Conservation (phyloP, 1,284 basidiomycete species). For the Ganoderma lingzhi region DNA sequence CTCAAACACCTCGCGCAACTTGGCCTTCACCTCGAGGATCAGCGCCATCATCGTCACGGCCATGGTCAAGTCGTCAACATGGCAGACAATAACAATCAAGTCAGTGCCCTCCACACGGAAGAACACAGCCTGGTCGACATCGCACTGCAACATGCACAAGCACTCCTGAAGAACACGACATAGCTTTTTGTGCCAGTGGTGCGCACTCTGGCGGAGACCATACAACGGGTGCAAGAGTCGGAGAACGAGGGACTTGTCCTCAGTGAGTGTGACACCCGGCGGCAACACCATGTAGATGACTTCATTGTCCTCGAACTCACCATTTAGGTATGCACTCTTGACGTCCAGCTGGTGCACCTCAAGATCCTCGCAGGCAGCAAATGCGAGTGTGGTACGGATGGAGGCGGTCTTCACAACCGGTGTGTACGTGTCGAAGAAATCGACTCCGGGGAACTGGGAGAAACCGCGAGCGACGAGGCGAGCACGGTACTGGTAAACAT, state of each 20-base stretch:
- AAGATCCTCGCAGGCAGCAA: slow-evolving; percentile 39
- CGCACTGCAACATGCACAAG: slow-evolving; percentile 21
- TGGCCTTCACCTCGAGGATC: slow-evolving; percentile 11
- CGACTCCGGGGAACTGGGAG: slow-evolving; percentile 44
- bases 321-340: slow-evolving; percentile 43
- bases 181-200: slow-evolving; percentile 28
- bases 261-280: slow-evolving; percentile 21
- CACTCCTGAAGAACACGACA: slow-evolving; percentile 14
- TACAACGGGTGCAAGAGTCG: slow-evolving; percentile 34
- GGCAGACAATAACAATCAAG: slow-evolving; percentile 23
- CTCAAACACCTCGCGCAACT: slow-evolving; percentile 21
- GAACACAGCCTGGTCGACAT: slow-evolving; percentile 35
- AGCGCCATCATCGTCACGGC: slow-evolving; percentile 28
- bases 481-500: slow-evolving; percentile 41
- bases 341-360: slow-evolving; percentile 46
- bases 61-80: slow-evolving; percentile 40
- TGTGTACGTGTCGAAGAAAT: slow-evolving; percentile 38
- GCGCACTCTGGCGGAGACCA: slow-evolving; percentile 37
- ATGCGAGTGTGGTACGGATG: slow-evolving; percentile 39
- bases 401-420: slow-evolving; percentile 42
- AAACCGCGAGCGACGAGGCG: slow-evolving; percentile 49
- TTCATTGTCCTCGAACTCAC: slow-evolving; percentile 34
- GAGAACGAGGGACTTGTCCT: slow-evolving; percentile 18
- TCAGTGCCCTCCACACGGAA: slow-evolving; percentile 14
- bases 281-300: slow-evolving; percentile 39